Evolutionary conservation across 2,329 filamentous ascomycete genomes (phyloP), one percentile per base, ranked within the genome.

Genomic region (Fusarium nisikadoi): DNA sequence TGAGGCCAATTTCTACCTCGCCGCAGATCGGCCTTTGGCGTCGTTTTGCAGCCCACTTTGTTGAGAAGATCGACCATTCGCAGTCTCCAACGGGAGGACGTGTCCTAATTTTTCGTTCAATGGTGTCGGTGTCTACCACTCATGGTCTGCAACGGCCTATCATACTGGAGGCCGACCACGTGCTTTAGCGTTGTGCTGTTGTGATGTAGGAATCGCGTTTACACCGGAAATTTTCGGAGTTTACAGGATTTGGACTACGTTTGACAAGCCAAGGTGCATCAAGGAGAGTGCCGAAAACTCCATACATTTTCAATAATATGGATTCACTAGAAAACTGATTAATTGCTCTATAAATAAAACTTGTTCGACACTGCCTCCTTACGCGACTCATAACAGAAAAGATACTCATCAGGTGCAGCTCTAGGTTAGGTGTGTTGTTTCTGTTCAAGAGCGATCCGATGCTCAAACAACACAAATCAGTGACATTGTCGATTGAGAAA

Each of bases 1-100:
- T 66, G 65, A 61, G 39, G 29, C 52, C 60, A 62, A 65, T 59
- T 73, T 68, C 64, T 59, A 59, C 55, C 25, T 53, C 70, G 71
- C 71, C 71, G 70, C 53, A 61, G 67, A 74, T 74, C 71, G 67
- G 71, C 71, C 67, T 65, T 45, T 71, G 63, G 55, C 47, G 57
- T 55, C 25, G 31, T 58, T 50, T 61, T 58, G 33, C 46, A 62
- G 39, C 29, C 70, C 70, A 65, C 71, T 55, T 46, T 42, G 53
- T 60, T 35, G 39, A 16, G 58, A 39, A 50, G 70, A 73, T 72
- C 65, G 29, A 43, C 70, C 56, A 59, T 46, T 57, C 42, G 14
- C 35, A 56, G 46, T 43, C 52, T 57, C 54, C 61, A 65, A 47
- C 58, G 65, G 47, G 45, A 50, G 66, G 57, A 64, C 53, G 38